Evolutionary conservation across 345 rosid species (phyloP), one percentile per base, ranked within the genome.

Genomic region (Aquilaria sinensis): DNA sequence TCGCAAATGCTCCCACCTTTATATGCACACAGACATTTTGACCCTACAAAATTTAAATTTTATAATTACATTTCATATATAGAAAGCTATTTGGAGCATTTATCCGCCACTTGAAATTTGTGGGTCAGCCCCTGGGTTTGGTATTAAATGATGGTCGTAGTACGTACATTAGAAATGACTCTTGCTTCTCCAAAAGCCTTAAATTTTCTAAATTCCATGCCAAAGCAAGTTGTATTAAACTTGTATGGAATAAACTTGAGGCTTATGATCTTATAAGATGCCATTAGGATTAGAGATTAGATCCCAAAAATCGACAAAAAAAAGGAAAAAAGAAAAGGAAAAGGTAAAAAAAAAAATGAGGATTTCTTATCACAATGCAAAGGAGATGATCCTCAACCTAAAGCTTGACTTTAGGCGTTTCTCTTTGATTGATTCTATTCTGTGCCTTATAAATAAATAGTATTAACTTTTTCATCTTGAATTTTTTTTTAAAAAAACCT

Each of bases 281-380:
- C 77, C 47, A 69, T 69, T 46, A 43, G 53, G 72, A 74, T 67
- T 56, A 56, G 52, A 64, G 79, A 72, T 69, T 53, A 69, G 64
- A 77, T 77, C 63, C 74, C 30, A 9, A 29, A 2, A 10, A 59
- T 45, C 9, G 51, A 51, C 48, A 37, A 37, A 37, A 37, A 37
- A 10, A 58, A 66, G 3, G 46, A 32, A 30, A 8, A 57, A 9
- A 33, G 29, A 23, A 37, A 23, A 23, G 23, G 23, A 23, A 23
- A 23, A 23, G 23, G 23, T 23, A 23, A 23, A 23, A 23, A 23
- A 23, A 16, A 23, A 23, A 23, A 23, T 23, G 23, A 23, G 23
- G 23, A 23, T 23, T 23, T 23, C 23, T 23, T 23, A 23, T 23
- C 23, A 29, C 43, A 66, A 55, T 33, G 61, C 34, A n/a, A 43